Percentiles rank a stretch among this genome's conserved stretches.
Conservation (phyloP, 1,284 basidiomycete genomes). For the Leccinum ambiguum region DNA sequence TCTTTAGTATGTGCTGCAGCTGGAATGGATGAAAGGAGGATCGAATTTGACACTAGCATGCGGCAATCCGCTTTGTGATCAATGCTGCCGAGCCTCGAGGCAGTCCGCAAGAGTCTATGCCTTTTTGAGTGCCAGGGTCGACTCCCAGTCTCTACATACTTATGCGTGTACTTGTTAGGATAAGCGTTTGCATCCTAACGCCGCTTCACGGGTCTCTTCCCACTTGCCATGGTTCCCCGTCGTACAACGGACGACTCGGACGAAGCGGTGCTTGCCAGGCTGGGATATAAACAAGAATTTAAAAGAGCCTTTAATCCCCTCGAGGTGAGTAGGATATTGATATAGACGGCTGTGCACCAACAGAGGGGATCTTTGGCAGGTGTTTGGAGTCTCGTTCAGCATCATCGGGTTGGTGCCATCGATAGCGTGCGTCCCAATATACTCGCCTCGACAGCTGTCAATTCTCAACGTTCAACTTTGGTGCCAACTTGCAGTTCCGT, state of each 20-base stretch:
- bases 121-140: neutral
- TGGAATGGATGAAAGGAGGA: no score
- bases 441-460: neutral
- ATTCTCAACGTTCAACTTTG: conserved; percentile 2
- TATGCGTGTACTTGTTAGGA: no score
- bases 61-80: no score
- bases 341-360: neutral
- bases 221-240: neutral
- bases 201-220: neutral
- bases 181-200: no score
- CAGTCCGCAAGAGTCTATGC: neutral
- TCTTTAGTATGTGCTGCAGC: neutral
- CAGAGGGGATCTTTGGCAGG: conserved; percentile 6
- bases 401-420: conserved; percentile 44
- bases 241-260: neutral
- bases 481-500: conserved; percentile 32
- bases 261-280: neutral
- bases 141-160: no score
- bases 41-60: no score
- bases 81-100: no score
- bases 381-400: conserved; percentile 38
- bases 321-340: neutral
- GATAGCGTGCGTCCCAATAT: conserved; percentile 34
- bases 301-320: neutral
- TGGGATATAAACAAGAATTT: conserved; percentile 1